These are phyloP conservation scores for Citrus medica DNA, from an alignment of 345 rosid genomes.

Conservation along the genomic window DNA sequence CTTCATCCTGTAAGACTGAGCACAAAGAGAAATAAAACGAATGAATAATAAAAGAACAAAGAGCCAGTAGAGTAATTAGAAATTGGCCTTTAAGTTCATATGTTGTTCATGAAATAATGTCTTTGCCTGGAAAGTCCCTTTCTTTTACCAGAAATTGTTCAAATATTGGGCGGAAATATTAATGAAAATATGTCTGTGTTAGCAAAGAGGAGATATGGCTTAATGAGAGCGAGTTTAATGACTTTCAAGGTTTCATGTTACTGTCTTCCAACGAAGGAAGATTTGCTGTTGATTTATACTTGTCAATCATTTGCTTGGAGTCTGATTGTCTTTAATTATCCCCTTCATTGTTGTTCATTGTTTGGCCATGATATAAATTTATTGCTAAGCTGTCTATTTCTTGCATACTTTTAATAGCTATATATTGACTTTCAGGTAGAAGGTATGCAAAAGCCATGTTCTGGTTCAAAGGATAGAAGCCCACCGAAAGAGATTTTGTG, in stretches of 20 bases:
- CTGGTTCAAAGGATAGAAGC: conserved; percentile 71
- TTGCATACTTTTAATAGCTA: neutral
- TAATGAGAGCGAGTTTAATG: neutral
- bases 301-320: neutral
- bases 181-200: neutral
- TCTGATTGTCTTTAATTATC: neutral
- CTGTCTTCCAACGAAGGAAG: neutral
- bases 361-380: neutral
- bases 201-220: neutral
- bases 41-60: neutral
- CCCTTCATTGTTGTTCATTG: neutral
- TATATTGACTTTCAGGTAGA: conserved; percentile 40
- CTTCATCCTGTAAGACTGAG: neutral
- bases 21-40: neutral
- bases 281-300: neutral
- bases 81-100: neutral
- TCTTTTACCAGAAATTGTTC: neutral
- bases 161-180: neutral
- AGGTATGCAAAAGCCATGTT: conserved; percentile 62
- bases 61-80: neutral
- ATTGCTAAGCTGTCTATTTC: neutral
- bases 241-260: neutral
- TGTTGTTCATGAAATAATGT: neutral
- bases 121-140: neutral
- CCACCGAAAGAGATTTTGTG: conserved; percentile 70